phyloP scores from a whole-genome alignment of 73 alveolate genomes.

The Symbiodinium natans region DNA sequence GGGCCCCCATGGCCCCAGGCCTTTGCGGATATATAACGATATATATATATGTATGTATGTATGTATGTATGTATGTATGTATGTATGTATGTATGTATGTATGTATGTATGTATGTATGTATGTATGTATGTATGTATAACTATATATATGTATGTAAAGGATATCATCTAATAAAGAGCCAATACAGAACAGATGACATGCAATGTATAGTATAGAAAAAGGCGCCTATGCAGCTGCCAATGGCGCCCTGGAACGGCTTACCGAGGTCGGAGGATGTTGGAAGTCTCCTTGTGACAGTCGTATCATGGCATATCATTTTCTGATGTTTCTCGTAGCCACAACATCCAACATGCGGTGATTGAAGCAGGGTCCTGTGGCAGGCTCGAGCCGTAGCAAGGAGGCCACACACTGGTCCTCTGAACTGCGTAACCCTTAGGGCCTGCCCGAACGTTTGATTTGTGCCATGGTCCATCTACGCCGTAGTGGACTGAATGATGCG shows the following conservation, averaged over 20 bases:
- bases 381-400: neutral
- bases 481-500: neutral
- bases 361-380: too few relatives aligned
- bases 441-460: neutral
- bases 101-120: too few relatives aligned
- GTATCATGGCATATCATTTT: neutral
- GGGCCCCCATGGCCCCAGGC: too few relatives aligned
- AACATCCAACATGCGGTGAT: too few relatives aligned
- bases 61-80: neutral
- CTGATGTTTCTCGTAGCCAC: neutral
- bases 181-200: too few relatives aligned
- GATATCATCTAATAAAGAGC: too few relatives aligned
- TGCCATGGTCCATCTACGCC: neutral
- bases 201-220: too few relatives aligned
- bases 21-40: neutral
- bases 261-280: neutral
- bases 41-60: conserved; percentile 3
- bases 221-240: conserved; percentile 23
- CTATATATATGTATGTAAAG: too few relatives aligned
- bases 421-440: neutral
- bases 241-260: neutral
- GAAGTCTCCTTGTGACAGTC: too few relatives aligned
- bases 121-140: too few relatives aligned
- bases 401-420: neutral
- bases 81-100: too few relatives aligned